Evolutionary conservation across 2,329 filamentous ascomycete species (phyloP), one percentile per base, ranked within the genome.

Genomic region (Trichoderma atroviride): DNA sequence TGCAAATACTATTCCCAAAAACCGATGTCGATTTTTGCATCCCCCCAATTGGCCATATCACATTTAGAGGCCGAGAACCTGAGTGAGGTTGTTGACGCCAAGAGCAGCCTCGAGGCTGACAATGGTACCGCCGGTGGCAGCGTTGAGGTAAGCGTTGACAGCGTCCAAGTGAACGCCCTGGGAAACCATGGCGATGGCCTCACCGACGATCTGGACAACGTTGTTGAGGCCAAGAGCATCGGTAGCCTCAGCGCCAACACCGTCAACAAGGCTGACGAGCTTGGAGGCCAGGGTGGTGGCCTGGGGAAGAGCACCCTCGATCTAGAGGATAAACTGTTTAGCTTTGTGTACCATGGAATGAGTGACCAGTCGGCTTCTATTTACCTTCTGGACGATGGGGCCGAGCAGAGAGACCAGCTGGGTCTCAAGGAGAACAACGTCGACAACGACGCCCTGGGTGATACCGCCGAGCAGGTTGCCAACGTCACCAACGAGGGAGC

Each of bases 121-220:
- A 27, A 74, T 62, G 24, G 67, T 56, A 61, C 73, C 73, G 40
- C 69, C 56, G 19, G 74, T 76, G 24, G 67, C 69, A 37, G 71
- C 40, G 31, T 71, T 69, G 71, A 76, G 70, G 69, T 72, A 74
- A 22, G 63, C 61, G 68, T 74, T 71, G 58, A 74, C 73, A 7
- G 71, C 70, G 47, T 65, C 52, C 50, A 75, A 56, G 40, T 72
- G 70, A 37, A 73, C 64, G 29, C 73, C 73, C 43, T 74, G 72
- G 57, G 71, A 57, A 14, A 72, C 62, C 70, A 74, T 72, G 57
- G 70, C 71, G 27, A 75, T 57, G 47, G 72, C 74, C 71, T 75
- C 72, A 47, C 73, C 74, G 56, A 74, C 70, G 69, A 73, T 71
- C 55, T 72, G 67, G 50, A 74, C 69, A 40, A 70, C 35, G 53